Percentiles rank a stretch among this genome's conserved stretches.
These are phyloP conservation scores for Jatropha curcas DNA, from an alignment of 345 rosid genomes.

Conservation along the genomic window DNA sequence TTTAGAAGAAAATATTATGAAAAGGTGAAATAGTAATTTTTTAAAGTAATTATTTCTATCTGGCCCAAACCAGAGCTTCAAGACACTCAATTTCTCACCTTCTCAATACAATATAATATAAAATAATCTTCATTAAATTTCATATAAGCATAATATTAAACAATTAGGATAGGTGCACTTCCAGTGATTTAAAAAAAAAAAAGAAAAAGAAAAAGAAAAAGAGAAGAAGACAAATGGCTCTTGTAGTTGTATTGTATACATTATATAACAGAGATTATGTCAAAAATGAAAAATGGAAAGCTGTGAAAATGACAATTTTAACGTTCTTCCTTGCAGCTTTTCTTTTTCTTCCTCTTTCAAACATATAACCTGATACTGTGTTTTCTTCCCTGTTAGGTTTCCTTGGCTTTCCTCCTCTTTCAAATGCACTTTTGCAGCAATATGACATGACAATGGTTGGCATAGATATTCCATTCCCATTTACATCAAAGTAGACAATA, in stretches of 20 bases:
- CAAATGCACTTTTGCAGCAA: constrained; percentile 15
- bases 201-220: too few species aligned
- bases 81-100: too few species aligned
- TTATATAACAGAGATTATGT: background rate
- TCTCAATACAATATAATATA: constrained; percentile 1
- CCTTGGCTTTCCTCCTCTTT: background rate
- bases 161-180: constrained; percentile 7
- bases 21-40: too few species aligned
- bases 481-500: background rate
- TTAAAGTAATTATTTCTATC: too few species aligned
- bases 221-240: background rate
- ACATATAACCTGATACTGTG: background rate
- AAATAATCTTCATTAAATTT: background rate
- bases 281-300: background rate
- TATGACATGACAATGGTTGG: background rate
- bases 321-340: background rate
- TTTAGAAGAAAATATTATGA: too few species aligned
- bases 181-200: too few species aligned
- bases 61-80: too few species aligned
- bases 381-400: background rate
- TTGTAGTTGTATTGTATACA: too few species aligned
- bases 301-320: background rate
- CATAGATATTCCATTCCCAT: constrained; percentile 10
- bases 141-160: background rate
- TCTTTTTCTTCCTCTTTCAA: too few species aligned